phyloP scores from a whole-genome alignment of 2,329 filamentous ascomycete genomes.

The Penicillium oxalicum region DNA sequence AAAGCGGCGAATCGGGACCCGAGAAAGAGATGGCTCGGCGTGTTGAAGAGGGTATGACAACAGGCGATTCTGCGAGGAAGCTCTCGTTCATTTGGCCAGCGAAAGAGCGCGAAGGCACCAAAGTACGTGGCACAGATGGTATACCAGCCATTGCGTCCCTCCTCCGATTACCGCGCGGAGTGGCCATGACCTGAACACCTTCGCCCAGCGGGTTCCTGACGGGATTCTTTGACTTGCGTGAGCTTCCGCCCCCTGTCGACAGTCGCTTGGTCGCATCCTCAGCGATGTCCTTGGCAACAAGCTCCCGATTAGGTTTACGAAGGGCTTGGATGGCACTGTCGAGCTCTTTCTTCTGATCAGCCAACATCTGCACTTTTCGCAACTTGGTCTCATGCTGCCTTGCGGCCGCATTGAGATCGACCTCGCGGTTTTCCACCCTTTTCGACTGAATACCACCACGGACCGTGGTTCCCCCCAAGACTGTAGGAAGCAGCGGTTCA shows the following conservation, averaged over 20 bases:
- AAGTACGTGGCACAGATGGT: constrained; percentile 22
- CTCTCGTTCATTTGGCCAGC: constrained; percentile 23
- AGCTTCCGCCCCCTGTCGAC: constrained; percentile 24
- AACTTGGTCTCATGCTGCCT: constrained; percentile 43
- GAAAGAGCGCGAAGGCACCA: constrained; percentile 24
- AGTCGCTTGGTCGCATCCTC: constrained; percentile 37
- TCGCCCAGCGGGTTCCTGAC: constrained; percentile 38
- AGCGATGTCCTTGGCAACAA: constrained; percentile 42
- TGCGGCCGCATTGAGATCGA: constrained; percentile 43
- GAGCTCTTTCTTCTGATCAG: constrained; percentile 44
- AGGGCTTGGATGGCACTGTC: constrained; percentile 44
- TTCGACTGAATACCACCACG: constrained; percentile 42
- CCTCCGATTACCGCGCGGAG: constrained; percentile 37
- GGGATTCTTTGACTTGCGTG: constrained; percentile 38
- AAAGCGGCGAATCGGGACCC: constrained; percentile 15
- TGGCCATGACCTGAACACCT: constrained; percentile 46
- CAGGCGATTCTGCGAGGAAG: constrained; percentile 25
- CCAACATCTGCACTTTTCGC: constrained; percentile 41
- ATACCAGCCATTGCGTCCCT: constrained; percentile 25
- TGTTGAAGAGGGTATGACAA: constrained; percentile 30
- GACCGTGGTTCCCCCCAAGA: constrained; percentile 27
- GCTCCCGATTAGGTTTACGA: constrained; percentile 43
- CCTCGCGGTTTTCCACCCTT: constrained; percentile 44
- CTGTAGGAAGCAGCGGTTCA: constrained; percentile 34
- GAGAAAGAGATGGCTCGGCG: constrained; percentile 25